Evolutionary conservation across 1,139 yeast species (phyloP).

Genomic region (Yamadazyma pseudoaaseri): DNA sequence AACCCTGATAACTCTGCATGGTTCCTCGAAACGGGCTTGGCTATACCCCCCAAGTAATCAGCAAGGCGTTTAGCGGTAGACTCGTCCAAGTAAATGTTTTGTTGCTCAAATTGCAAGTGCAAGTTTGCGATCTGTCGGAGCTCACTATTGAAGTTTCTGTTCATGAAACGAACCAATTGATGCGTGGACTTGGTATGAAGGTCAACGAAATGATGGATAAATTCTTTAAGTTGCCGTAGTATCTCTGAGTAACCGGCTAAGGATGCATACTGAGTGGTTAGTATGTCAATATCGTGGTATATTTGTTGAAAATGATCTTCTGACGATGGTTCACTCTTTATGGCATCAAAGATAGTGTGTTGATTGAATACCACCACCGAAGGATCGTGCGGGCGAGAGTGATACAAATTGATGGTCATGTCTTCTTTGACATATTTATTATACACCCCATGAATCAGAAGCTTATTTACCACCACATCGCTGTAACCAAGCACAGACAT

Average conservation of each 20-base stretch:
- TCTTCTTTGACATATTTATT: conserved; percentile 10
- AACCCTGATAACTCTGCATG: conserved; percentile 10
- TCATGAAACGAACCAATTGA: conserved; percentile 9
- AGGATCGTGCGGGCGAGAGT: neutral
- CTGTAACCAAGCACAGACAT: neutral
- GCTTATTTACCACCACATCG: neutral
- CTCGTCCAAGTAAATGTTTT: conserved; percentile 8
- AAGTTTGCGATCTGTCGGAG: conserved; percentile 14
- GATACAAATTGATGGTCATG: conserved; percentile 6
- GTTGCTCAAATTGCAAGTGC: conserved; percentile 12
- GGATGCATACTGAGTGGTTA: too few relatives aligned
- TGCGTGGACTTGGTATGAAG: neutral
- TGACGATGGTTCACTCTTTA: neutral
- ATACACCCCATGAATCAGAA: conserved; percentile 6
- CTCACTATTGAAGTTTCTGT: conserved; percentile 12
- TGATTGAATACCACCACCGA: conserved; percentile 1
- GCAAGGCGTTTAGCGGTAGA: neutral
- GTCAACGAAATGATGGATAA: neutral
- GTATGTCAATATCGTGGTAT: too few relatives aligned
- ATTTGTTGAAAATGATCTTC: neutral
- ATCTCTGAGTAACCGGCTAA: neutral
- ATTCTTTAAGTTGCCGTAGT: neutral
- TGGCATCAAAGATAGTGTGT: neutral
- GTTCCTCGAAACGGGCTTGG: neutral
- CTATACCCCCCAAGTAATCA: neutral